A percentile compares a stretch with the other conserved stretches of the same genome.
phyloP scores from a whole-genome alignment of 208 protist species.

The Crithidia brevicula region DNA sequence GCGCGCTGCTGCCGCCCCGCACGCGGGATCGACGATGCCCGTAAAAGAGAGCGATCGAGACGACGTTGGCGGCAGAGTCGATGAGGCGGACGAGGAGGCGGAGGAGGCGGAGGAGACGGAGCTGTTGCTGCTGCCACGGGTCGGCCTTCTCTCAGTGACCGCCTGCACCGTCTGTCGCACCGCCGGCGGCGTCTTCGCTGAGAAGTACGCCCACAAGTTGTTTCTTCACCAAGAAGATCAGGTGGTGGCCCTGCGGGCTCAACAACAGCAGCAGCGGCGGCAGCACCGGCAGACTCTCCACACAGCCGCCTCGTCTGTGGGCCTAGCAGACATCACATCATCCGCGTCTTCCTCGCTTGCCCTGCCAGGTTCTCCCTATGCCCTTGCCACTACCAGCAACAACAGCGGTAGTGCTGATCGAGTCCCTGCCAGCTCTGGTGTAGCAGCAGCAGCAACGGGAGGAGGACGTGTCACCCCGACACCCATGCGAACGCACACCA shows the following conservation, averaged over 20 bases:
- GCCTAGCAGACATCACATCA: background rate
- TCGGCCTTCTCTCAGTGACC: conserved; percentile 31
- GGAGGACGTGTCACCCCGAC: background rate
- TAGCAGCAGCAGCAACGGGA: background rate
- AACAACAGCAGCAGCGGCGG: conserved; percentile 14
- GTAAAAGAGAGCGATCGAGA: too few species aligned
- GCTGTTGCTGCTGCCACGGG: conserved; percentile 34
- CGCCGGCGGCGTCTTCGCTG: conserved; percentile 29
- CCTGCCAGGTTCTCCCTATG: background rate
- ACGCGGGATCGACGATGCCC: too few species aligned
- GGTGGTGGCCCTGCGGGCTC: conserved; percentile 15
- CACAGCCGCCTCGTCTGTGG: background rate
- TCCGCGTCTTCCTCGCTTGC: background rate
- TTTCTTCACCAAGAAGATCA: conserved; percentile 19
- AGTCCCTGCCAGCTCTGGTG: too few species aligned
- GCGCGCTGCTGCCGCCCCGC: too few species aligned
- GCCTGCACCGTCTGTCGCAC: conserved; percentile 28
- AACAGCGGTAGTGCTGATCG: too few species aligned
- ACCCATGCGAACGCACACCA: conserved; percentile 11
- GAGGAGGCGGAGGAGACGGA: conserved; percentile 18
- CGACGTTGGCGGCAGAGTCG: background rate
- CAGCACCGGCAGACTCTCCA: conserved; percentile 9
- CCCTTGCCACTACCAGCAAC: too few species aligned
- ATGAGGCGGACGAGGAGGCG: background rate
- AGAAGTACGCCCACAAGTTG: conserved; percentile 30